A percentile compares a stretch with the other conserved stretches of the same genome.
phyloP scores from a whole-genome alignment of 2,329 filamentous ascomycete genomes.

The Neonectria neomacrospora region DNA sequence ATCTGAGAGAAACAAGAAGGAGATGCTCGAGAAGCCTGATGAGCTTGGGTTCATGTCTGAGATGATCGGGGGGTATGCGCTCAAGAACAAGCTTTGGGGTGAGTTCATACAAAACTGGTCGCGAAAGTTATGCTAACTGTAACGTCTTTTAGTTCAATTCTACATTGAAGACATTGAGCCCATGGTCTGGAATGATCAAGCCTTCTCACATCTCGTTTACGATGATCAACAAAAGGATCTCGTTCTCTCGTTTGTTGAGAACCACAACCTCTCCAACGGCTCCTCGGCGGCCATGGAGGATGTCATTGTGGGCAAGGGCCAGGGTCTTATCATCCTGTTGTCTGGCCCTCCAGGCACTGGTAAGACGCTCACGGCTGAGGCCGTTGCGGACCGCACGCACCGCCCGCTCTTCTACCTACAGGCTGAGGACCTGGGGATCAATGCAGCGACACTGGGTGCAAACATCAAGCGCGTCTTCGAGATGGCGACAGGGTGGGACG shows the following conservation, averaged over 20 bases:
- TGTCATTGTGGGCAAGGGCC: conserved; percentile 56
- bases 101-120: conserved; percentile 33
- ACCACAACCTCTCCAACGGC: conserved; percentile 47
- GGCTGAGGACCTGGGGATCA: conserved; percentile 60
- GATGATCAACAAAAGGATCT: conserved; percentile 60
- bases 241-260: conserved; percentile 60
- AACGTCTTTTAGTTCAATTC: conserved; percentile 44
- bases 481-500: conserved; percentile 61
- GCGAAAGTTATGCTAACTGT: conserved; percentile 14
- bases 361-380: conserved; percentile 59
- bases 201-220: conserved; percentile 59
- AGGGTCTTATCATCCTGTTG: conserved; percentile 58
- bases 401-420: conserved; percentile 59
- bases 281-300: conserved; percentile 47
- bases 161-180: conserved; percentile 56
- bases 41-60: conserved; percentile 56
- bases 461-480: conserved; percentile 59
- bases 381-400: conserved; percentile 55
- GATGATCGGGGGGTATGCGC: conserved; percentile 55
- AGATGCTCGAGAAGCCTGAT: conserved; percentile 52
- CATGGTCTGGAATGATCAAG: conserved; percentile 57
- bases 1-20: conserved; percentile 52
- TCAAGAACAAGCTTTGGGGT: conserved; percentile 60
- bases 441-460: conserved; percentile 56
- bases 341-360: conserved; percentile 59